phyloP scores from a whole-genome alignment of 768 basidiomycete genomes.

The Agaricus sinodeliciosus region DNA sequence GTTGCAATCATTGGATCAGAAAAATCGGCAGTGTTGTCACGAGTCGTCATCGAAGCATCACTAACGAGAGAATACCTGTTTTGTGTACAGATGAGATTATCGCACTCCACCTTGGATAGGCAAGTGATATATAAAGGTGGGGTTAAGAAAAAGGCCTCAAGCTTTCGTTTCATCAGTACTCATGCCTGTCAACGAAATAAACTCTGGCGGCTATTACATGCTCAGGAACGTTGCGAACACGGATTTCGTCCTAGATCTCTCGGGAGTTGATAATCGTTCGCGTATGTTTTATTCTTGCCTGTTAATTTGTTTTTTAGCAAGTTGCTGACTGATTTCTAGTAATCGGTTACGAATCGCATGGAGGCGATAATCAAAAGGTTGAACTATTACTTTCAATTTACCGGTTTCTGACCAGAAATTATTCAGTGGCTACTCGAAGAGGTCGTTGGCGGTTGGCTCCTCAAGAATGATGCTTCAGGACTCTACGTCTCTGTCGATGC shows the following conservation, averaged over 20 bases:
- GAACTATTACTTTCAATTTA: not conserved
- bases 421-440: constrained; percentile 29
- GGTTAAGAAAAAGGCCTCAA: not conserved
- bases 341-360: not conserved
- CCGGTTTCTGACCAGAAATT: not conserved
- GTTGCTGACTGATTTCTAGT: not conserved
- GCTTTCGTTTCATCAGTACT: not conserved
- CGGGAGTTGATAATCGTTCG: constrained; percentile 8
- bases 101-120: not conserved
- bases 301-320: not conserved
- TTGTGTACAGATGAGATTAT: not conserved
- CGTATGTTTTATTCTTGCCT: not conserved
- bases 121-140: not conserved
- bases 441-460: constrained; percentile 16
- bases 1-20: not conserved
- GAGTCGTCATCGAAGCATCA: not conserved
- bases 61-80: not conserved
- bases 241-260: not conserved
- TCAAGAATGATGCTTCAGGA: constrained; percentile 27
- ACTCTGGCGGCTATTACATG: not conserved
- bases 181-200: not conserved
- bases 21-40: not conserved
- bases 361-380: constrained; percentile 38
- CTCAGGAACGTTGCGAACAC: not conserved
- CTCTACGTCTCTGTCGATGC: constrained; percentile 24